Conservation (phyloP, 495 filamentous ascomycete genomes). For the Tetracladium setigerum region DNA sequence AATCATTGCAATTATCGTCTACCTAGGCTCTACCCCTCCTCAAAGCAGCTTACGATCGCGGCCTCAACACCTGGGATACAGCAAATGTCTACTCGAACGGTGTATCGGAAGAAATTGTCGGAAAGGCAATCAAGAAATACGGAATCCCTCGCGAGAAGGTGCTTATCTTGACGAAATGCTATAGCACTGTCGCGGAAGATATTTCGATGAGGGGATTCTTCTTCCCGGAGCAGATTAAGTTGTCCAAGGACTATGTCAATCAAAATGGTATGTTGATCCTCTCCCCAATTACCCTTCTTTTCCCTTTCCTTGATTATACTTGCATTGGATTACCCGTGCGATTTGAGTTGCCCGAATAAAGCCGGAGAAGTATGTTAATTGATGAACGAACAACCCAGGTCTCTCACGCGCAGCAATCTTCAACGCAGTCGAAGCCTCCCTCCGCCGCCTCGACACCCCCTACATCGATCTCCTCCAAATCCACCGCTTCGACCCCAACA, state of each 20-base stretch:
- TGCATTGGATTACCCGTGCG: background rate
- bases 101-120: conserved; percentile 53
- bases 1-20: background rate
- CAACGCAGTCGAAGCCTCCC: conserved; percentile 59
- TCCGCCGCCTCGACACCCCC: conserved; percentile 51
- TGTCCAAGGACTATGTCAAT: conserved; percentile 30
- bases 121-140: conserved; percentile 58
- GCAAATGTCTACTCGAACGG: conserved; percentile 53
- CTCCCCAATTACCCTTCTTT: background rate
- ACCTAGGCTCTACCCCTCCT: conserved; percentile 22
- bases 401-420: conserved; percentile 63
- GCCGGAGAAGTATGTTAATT: background rate
- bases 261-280: conserved; percentile 19
- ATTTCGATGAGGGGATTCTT: conserved; percentile 12
- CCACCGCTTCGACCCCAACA: conserved; percentile 55
- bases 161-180: conserved; percentile 62
- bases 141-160: conserved; percentile 58
- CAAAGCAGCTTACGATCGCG: conserved; percentile 25
- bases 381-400: conserved; percentile 25
- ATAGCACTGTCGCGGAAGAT: conserved; percentile 14
- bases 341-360: background rate
- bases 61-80: conserved; percentile 26
- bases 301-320: background rate
- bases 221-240: conserved; percentile 13
- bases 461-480: conserved; percentile 75